Evolutionary conservation across 169 alveolate species (phyloP).

Genomic region (Plasmodium ovale): DNA sequence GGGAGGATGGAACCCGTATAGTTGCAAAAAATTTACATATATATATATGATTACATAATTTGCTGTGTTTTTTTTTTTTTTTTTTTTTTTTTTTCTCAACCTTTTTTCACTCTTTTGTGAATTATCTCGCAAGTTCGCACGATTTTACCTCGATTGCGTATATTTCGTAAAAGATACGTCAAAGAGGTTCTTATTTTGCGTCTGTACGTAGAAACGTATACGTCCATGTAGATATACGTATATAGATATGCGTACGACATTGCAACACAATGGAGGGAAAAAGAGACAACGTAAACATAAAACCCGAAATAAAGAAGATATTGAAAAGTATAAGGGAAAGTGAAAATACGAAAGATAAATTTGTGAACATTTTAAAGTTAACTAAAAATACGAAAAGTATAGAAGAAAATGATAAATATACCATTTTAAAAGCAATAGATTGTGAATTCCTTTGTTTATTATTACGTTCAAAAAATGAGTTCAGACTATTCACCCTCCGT

Average conservation of each 20-base stretch:
- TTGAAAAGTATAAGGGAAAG: slow-evolving; percentile 48
- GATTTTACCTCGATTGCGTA: too few relatives aligned
- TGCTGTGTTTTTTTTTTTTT: background rate
- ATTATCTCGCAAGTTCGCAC: too few relatives aligned
- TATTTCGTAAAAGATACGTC: too few relatives aligned
- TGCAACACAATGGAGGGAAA: background rate
- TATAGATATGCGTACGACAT: background rate
- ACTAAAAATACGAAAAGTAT: slow-evolving; percentile 26
- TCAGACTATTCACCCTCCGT: slow-evolving; percentile 54
- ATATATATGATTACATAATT: background rate
- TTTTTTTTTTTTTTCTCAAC: slow-evolving; percentile 21
- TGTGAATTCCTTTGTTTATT: slow-evolving; percentile 39
- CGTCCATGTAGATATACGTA: too few relatives aligned
- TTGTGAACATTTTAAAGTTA: slow-evolving; percentile 48
- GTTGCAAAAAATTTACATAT: too few relatives aligned
- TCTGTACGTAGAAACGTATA: too few relatives aligned
- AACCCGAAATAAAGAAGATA: slow-evolving; percentile 46
- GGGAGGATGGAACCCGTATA: too few relatives aligned
- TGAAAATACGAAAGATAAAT: slow-evolving; percentile 64
- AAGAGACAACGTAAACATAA: too few relatives aligned
- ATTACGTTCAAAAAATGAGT: slow-evolving; percentile 60
- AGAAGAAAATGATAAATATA: slow-evolving; percentile 50
- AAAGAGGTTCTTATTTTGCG: too few relatives aligned
- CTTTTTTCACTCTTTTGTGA: too few relatives aligned
- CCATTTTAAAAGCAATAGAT: slow-evolving; percentile 28